Evolutionary conservation across 2,329 filamentous ascomycete species (phyloP).

Genomic region (Aspergillus luchuensis): DNA sequence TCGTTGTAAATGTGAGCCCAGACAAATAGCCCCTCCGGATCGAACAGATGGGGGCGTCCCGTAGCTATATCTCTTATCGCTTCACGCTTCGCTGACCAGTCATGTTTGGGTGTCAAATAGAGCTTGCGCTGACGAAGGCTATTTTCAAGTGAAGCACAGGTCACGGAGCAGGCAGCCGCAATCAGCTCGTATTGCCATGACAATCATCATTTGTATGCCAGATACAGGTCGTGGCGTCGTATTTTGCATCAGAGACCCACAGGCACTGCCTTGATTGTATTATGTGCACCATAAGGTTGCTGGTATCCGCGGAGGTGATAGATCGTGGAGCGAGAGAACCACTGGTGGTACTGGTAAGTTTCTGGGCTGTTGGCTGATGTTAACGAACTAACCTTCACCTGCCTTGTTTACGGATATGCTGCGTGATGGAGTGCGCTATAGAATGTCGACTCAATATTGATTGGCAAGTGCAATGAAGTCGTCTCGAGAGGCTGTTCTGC

Average conservation of each 20-base stretch:
- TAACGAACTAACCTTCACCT: too few relatives aligned
- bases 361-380: too few relatives aligned
- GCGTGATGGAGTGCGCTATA: too few relatives aligned
- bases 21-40: neutral
- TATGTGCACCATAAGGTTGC: too few relatives aligned
- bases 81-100: neutral
- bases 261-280: neutral
- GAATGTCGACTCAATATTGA: too few relatives aligned
- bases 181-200: constrained; percentile 2
- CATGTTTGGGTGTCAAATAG: neutral
- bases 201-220: neutral
- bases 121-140: neutral
- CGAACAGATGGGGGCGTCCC: neutral
- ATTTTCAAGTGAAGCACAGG: neutral
- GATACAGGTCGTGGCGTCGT: neutral
- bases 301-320: too few relatives aligned
- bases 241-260: neutral
- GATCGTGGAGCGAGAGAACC: too few relatives aligned
- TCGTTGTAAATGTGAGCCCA: neutral
- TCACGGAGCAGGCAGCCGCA: neutral
- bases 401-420: too few relatives aligned
- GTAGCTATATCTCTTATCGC: neutral
- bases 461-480: too few relatives aligned
- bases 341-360: too few relatives aligned
- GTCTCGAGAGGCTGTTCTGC: too few relatives aligned